phyloP scores from a whole-genome alignment of 768 basidiomycete genomes.

The Coprinopsis marcescibilis region DNA sequence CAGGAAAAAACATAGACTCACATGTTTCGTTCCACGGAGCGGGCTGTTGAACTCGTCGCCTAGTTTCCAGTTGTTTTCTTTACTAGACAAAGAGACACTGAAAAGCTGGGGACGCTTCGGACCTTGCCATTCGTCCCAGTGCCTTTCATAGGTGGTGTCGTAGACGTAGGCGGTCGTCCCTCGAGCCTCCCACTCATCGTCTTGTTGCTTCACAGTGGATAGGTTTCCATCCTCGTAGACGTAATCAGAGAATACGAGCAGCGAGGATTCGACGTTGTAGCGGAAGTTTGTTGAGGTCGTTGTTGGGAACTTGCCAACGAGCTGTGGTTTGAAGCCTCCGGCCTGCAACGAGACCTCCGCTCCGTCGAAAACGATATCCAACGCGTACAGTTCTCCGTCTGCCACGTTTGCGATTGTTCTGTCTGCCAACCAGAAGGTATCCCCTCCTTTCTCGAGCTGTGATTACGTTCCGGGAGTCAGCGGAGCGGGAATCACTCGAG shows the following conservation, averaged over 20 bases:
- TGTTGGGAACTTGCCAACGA: conserved; percentile 65
- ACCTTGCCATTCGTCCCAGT: conserved; percentile 75
- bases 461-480: not conserved
- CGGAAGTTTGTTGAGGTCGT: conserved; percentile 67
- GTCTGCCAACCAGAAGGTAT: conserved; percentile 73
- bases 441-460: conserved; percentile 57
- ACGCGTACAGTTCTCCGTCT: conserved; percentile 52
- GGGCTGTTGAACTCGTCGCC: conserved; percentile 51
- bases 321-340: conserved; percentile 30
- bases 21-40: conserved; percentile 64
- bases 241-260: conserved; percentile 80
- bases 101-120: conserved; percentile 72
- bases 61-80: conserved; percentile 48
- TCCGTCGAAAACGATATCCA: conserved; percentile 45
- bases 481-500: not conserved
- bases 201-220: conserved; percentile 59
- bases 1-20: conserved; percentile 28
- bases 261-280: conserved; percentile 46
- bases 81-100: conserved; percentile 48
- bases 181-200: conserved; percentile 65
- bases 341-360: conserved; percentile 18
- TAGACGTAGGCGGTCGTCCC: conserved; percentile 72
- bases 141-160: conserved; percentile 62
- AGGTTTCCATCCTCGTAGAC: conserved; percentile 77
- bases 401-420: conserved; percentile 69